Base-by-base conservation (phyloP, 2,329 filamentous ascomycete genomes). In the Pseudogymnoascus sp. region DNA sequence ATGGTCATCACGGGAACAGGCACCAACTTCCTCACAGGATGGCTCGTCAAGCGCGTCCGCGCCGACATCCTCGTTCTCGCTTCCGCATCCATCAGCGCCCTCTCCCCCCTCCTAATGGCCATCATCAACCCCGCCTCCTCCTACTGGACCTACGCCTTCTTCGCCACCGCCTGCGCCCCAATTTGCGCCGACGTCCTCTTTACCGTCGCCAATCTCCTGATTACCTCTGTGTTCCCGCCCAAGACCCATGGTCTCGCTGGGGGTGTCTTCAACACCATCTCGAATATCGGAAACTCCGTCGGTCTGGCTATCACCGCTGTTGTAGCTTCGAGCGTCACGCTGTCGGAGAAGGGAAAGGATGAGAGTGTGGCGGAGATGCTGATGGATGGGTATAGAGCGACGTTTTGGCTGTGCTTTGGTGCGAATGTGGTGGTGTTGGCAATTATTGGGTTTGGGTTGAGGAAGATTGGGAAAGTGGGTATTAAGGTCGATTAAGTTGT, bases 241-340 rank as follows among this genome's bases (percentile, higher is more conserved):
- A 72, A 82, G 7, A 84, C 77, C 0, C 84, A 87, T 63, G 81
- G 81, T 0, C 73, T 87, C 0, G 84, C 83, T 0, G 85, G 84
- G 0, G 83, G 82, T 0, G 83, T 87, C 0, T 87, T 86, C 70
- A 85, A 84, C 64, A 84, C 83, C 0, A 75, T 81, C 0, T 73
- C 77, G 0, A 83, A 86, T 65, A 80, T 86, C 62, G 84, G 84
- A 0, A 79, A 77, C 16, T 77, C 79, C 0, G 73, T 85, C 0
- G 82, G 81, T 0, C 68, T 85, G 2, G 80, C 81, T 6, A 70
- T 81, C 2, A 78, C 79, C 62, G 79, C 79, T 8, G 77, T 80
- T 0, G 79, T 84, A 33, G 74, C 78, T 1, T 72, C 75, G 0
- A 75, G 75, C 2, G 76, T 81, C 0, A 80, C 78, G 1, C 73